phyloP scores from a whole-genome alignment of 2,329 filamentous ascomycete species.

The Fusarium clavum region DNA sequence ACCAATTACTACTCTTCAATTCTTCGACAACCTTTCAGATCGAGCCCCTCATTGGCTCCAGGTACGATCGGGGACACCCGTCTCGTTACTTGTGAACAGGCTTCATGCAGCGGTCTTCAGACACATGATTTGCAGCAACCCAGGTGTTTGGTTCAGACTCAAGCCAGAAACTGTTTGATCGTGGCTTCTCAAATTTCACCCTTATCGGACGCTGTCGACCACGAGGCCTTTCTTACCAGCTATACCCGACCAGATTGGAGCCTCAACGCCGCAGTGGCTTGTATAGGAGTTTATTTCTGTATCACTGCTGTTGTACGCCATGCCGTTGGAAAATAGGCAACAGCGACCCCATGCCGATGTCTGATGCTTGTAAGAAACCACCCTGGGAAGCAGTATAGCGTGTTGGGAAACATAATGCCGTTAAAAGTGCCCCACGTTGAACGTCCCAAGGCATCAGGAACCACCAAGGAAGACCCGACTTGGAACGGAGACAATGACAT shows the following conservation, averaged over 20 bases:
- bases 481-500: slow-evolving; percentile 21
- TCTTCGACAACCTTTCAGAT: slow-evolving; percentile 38
- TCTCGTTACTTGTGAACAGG: slow-evolving; percentile 40
- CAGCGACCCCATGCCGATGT: neutral
- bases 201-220: slow-evolving; percentile 34
- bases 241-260: slow-evolving; percentile 30
- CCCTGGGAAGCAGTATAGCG: neutral
- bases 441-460: slow-evolving; percentile 1
- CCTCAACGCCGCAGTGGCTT: slow-evolving; percentile 20
- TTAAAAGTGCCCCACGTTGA: neutral
- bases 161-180: slow-evolving; percentile 34
- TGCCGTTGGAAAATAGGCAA: neutral
- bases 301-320: slow-evolving; percentile 2
- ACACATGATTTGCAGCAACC: slow-evolving; percentile 52
- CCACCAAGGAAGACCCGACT: slow-evolving; percentile 5
- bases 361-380: neutral
- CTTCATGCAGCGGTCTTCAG: slow-evolving; percentile 44
- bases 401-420: neutral
- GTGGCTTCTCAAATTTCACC: slow-evolving; percentile 10
- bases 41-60: slow-evolving; percentile 40
- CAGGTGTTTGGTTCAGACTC: slow-evolving; percentile 42
- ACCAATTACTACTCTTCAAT: slow-evolving; percentile 33
- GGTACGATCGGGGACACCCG: slow-evolving; percentile 42
- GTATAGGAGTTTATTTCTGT: slow-evolving; percentile 11
- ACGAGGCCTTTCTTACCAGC: slow-evolving; percentile 32